Base-by-base conservation (phyloP, 2,329 filamentous ascomycete species). In the Pseudogymnoascus sp. region DNA sequence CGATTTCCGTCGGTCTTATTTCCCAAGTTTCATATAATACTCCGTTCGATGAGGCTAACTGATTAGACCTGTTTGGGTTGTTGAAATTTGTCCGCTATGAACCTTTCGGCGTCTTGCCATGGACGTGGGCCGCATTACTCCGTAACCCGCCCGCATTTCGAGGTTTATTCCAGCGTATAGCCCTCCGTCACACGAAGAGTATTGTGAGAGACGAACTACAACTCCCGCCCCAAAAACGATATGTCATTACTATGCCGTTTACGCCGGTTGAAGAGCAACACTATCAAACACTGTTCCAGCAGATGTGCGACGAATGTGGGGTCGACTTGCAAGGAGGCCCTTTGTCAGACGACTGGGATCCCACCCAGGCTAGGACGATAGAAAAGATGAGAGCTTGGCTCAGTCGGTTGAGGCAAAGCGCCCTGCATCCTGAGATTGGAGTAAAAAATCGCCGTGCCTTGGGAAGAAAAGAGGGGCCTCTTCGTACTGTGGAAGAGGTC, bases 221-320 rank as follows among this genome's bases (percentile, higher is more conserved):
- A 1, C 74, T 99, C 9, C 94, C 94, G 8, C 79, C 84, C 0
- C 94, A 99, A 70, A 92, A 89, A 69, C 85, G 94, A 8, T 86
- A 91, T 64, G 87, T 96, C 9, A 90, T 97, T 62, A 94, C 88
- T 1, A 86, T 96, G 71, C 91, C 94, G 0, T 96, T 97, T 69
- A 94, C 89, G 0, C 84, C 90, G 0, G 83, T 97, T 9, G 94
- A 97, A 71, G 90, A 97, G 70, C 90, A 97, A 69, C 86, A 96
- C 69, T 97, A 97, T 69, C 80, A 82, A 41, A 83, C 85, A 6
- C 73, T 96, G 2, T 91, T 93, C 70, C 81, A 85, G 57, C 79
- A 89, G 64, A 91, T 96, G 83, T 85, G 85, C 59, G 79, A 85
- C 28, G 83, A 83, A 1, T 89, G 86, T 64, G 85, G 83, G 1